Conservation (phyloP, 495 filamentous ascomycete species). For the Achaetomiella virescens region DNA sequence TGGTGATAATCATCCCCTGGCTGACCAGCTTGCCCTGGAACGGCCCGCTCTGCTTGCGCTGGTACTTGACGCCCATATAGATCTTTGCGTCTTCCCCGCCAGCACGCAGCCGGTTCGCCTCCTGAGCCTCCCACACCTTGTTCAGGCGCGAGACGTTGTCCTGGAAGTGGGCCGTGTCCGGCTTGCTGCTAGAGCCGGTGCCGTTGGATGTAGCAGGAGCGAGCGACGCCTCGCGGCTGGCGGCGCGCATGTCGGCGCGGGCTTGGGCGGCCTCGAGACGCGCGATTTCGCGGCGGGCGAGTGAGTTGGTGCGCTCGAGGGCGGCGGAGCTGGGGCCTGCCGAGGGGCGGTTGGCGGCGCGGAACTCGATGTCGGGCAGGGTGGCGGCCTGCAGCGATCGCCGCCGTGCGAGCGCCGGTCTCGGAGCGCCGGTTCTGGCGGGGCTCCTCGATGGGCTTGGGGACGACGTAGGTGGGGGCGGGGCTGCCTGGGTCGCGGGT, state of each 20-base stretch:
- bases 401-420: slow-evolving; percentile 5
- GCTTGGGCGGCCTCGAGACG: slow-evolving; percentile 37
- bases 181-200: slow-evolving; percentile 14
- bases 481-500: slow-evolving; percentile 3
- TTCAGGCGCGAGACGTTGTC: slow-evolving; percentile 40
- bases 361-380: slow-evolving; percentile 26
- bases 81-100: slow-evolving; percentile 44
- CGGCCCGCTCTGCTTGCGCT: slow-evolving; percentile 46
- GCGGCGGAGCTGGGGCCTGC: slow-evolving; percentile 12
- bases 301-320: slow-evolving; percentile 35
- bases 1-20: slow-evolving; percentile 45
- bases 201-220: neutral
- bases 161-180: slow-evolving; percentile 29
- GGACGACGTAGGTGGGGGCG: slow-evolving; percentile 7
- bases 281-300: slow-evolving; percentile 39
- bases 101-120: slow-evolving; percentile 34
- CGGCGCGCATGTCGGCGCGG: slow-evolving; percentile 34
- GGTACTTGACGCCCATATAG: slow-evolving; percentile 47
- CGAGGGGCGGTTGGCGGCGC: slow-evolving; percentile 27
- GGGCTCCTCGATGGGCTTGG: slow-evolving; percentile 22
- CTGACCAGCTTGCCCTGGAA: slow-evolving; percentile 49
- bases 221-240: slow-evolving; percentile 22
- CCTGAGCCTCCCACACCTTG: slow-evolving; percentile 42
- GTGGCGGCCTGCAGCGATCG: slow-evolving; percentile 18
- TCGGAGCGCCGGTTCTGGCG: slow-evolving; percentile 28